Evolutionary conservation across 441 rosid genomes (phyloP).

Genomic region (Adansonia rubrostipa): DNA sequence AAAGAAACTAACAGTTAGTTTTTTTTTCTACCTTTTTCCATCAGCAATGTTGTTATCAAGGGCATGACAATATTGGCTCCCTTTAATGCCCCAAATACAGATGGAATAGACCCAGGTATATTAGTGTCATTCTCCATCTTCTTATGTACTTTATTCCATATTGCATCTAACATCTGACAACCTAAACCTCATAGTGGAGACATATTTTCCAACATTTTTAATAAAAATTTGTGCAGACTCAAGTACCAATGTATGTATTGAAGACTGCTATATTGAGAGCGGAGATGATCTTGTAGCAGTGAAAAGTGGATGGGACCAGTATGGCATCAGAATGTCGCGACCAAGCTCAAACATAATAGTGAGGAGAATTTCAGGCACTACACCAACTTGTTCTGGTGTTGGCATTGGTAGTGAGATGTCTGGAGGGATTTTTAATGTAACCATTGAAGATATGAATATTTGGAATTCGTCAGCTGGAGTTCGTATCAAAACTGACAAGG

Average conservation of each 20-base stretch:
- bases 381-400: constrained; percentile 90
- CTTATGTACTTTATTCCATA: not conserved
- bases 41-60: constrained; percentile 81
- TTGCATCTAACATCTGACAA: not conserved
- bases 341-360: constrained; percentile 81
- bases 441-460: constrained; percentile 65
- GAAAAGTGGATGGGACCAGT: constrained; percentile 98
- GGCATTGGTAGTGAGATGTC: constrained; percentile 99
- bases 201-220: constrained; percentile 8
- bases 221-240: constrained; percentile 56
- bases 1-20: not conserved
- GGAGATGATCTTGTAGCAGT: constrained; percentile 97
- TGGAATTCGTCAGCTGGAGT: constrained; percentile 93
- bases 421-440: constrained; percentile 82
- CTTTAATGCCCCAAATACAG: constrained; percentile 93
- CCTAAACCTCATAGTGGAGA: not conserved
- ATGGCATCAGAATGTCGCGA: constrained; percentile 73
- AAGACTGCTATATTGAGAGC: constrained; percentile 89
- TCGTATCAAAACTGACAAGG: constrained; percentile 83
- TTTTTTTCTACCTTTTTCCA: constrained; percentile 12
- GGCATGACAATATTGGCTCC: constrained; percentile 93
- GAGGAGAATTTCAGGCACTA: constrained; percentile 81
- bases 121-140: constrained; percentile 21
- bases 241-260: constrained; percentile 79
- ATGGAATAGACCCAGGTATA: constrained; percentile 93